Evolutionary conservation across 768 basidiomycete species (phyloP).

Genomic region (Pleurotus djamor): DNA sequence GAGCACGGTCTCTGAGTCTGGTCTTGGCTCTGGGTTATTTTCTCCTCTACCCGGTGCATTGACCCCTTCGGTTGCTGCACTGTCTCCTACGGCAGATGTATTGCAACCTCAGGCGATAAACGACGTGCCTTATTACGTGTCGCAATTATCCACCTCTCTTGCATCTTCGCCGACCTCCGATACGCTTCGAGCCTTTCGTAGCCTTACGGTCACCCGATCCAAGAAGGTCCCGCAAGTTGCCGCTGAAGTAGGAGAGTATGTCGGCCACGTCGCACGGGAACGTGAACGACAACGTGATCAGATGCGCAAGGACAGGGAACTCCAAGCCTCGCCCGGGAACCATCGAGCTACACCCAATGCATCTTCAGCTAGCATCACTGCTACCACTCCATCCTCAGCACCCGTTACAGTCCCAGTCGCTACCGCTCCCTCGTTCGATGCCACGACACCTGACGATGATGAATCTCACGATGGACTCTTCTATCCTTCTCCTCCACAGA

Average conservation of each 20-base stretch:
- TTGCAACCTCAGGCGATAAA: background rate
- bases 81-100: conserved; percentile 13
- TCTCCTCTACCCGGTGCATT: background rate
- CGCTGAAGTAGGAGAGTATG: conserved; percentile 62
- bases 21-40: background rate
- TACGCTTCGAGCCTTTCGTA: conserved; percentile 42
- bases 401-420: conserved; percentile 12
- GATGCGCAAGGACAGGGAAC: conserved; percentile 64
- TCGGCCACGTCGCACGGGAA: conserved; percentile 74
- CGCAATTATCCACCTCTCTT: conserved; percentile 26
- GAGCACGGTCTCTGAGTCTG: conserved; percentile 1
- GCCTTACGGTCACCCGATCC: conserved; percentile 48
- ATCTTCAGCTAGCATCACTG: conserved; percentile 22
- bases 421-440: conserved; percentile 1
- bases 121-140: background rate
- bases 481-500: conserved; percentile 61
- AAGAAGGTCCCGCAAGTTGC: conserved; percentile 54
- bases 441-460: background rate
- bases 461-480: conserved; percentile 30
- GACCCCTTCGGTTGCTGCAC: conserved; percentile 6
- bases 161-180: conserved; percentile 21
- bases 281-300: conserved; percentile 77
- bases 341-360: conserved; percentile 31
- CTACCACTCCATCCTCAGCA: conserved; percentile 11
- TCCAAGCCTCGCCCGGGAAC: conserved; percentile 19